A percentile compares a stretch with the other conserved stretches of the same genome.
These are phyloP conservation scores for Brassica balearica DNA, from an alignment of 441 rosid species.

Conservation along the genomic window DNA sequence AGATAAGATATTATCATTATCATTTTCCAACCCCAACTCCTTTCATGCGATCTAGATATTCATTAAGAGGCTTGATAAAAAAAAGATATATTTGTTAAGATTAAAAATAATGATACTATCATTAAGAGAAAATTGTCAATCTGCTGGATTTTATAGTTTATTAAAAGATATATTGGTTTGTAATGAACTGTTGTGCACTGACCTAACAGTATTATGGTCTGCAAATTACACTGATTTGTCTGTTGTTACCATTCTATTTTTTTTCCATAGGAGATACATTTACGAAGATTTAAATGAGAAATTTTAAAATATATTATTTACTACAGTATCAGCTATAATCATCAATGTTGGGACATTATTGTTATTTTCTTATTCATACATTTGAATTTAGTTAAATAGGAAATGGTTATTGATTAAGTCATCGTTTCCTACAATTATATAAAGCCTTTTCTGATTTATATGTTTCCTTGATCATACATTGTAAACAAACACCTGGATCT, in stretches of 20 bases:
- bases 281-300: not conserved
- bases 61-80: not conserved
- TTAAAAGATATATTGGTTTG: not conserved
- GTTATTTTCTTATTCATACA: not conserved
- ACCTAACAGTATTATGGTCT: not conserved
- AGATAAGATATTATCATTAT: not conserved
- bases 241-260: not conserved
- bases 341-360: not conserved
- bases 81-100: not conserved
- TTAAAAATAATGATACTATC: not conserved
- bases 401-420: not conserved
- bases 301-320: not conserved
- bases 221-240: not conserved
- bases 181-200: not conserved
- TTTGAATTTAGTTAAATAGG: not conserved
- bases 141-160: not conserved
- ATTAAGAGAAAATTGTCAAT: not conserved
- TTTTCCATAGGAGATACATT: not conserved
- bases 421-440: not conserved
- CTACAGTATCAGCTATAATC: not conserved
- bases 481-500: constrained; percentile 8
- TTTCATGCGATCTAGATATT: not conserved
- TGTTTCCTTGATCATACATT: constrained; percentile 13
- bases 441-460: not conserved
- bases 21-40: not conserved